Evolutionary conservation across 208 protist genomes (phyloP).

Genomic region (Leishmania gerbilli): DNA sequence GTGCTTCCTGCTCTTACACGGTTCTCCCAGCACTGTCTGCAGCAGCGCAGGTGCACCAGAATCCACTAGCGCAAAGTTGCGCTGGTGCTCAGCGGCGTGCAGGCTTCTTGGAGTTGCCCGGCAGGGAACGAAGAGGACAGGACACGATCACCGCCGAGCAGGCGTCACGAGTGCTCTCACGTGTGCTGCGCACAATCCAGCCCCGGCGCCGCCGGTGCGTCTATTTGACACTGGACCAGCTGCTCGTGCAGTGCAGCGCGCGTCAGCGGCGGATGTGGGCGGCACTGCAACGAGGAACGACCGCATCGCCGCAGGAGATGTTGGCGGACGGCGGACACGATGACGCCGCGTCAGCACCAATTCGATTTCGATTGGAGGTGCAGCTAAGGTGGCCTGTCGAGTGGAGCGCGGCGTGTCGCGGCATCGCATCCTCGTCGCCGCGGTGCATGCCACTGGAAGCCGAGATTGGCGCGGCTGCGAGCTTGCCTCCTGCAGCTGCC

Average conservation of each 20-base stretch:
- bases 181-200: background rate
- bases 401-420: slow-evolving; percentile 12
- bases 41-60: background rate
- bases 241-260: slow-evolving; percentile 10
- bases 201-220: slow-evolving; percentile 12
- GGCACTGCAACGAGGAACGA: background rate
- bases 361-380: slow-evolving; percentile 18
- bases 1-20: slow-evolving; percentile 14
- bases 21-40: background rate
- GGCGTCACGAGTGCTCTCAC: slow-evolving; percentile 2
- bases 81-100: background rate
- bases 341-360: background rate
- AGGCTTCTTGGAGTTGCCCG: background rate
- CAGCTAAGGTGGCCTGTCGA: slow-evolving; percentile 20
- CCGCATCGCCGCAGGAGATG: background rate
- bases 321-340: background rate
- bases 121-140: background rate
- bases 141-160: background rate
- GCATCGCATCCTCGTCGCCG: background rate
- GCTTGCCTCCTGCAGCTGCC: background rate
- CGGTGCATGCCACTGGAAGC: background rate
- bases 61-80: background rate
- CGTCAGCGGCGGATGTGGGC: slow-evolving; percentile 8
- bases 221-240: slow-evolving; percentile 15
- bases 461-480: background rate